A percentile compares a stretch with the other conserved stretches of the same genome.
Evolutionary conservation across 495 filamentous ascomycete species (phyloP).

Genomic region (Penicillium bovifimosum): DNA sequence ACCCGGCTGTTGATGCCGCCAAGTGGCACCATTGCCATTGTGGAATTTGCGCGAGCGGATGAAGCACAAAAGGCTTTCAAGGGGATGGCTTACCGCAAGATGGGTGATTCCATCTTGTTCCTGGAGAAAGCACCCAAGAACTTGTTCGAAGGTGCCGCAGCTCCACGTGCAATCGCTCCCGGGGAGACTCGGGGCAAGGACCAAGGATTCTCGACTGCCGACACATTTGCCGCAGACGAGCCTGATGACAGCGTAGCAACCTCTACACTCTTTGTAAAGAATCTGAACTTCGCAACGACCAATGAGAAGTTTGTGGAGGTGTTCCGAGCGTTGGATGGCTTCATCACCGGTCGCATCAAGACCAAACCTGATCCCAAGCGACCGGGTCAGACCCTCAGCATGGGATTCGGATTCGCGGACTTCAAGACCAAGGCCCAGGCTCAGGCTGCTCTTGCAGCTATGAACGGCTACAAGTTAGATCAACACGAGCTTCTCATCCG

Average conservation of each 20-base stretch:
- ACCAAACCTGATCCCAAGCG: conserved; percentile 83
- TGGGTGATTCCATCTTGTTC: conserved; percentile 88
- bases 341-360: conserved; percentile 76
- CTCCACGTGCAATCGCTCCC: conserved; percentile 21
- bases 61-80: conserved; percentile 77
- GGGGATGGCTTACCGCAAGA: conserved; percentile 76
- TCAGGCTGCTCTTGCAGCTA: conserved; percentile 67
- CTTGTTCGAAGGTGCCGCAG: conserved; percentile 53
- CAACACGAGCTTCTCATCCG: conserved; percentile 79
- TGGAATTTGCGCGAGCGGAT: conserved; percentile 72
- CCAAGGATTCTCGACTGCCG: conserved; percentile 49
- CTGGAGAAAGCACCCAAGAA: conserved; percentile 89
- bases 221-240: conserved; percentile 51
- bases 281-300: conserved; percentile 88
- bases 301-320: conserved; percentile 62
- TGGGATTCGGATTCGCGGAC: conserved; percentile 95
- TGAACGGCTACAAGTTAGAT: conserved; percentile 83
- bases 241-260: conserved; percentile 52
- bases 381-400: conserved; percentile 76
- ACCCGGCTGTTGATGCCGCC: conserved; percentile 83
- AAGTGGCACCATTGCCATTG: conserved; percentile 84
- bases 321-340: conserved; percentile 79
- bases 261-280: conserved; percentile 83
- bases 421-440: conserved; percentile 75
- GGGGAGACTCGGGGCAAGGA: conserved; percentile 36